Percentiles rank a stretch among this genome's conserved stretches.
These are phyloP conservation scores for Ustilago nuda DNA, from an alignment of 1,284 basidiomycete genomes.

Conservation along the genomic window DNA sequence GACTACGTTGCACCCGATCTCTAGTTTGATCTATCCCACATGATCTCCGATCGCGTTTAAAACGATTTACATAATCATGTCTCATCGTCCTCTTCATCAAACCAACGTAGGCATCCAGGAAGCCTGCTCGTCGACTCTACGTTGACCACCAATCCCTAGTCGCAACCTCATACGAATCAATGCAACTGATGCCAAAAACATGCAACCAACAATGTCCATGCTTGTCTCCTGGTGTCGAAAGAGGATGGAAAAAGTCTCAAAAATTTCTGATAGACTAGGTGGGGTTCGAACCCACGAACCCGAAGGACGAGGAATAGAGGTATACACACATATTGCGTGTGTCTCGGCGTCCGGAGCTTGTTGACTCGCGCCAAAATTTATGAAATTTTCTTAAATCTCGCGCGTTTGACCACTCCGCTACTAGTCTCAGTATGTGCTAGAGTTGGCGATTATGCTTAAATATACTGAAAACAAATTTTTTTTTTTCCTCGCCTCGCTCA, in stretches of 20 bases:
- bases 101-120: constrained; percentile 21
- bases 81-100: too few relatives aligned
- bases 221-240: background rate
- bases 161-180: background rate
- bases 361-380: background rate
- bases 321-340: constrained; percentile 7
- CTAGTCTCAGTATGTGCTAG: constrained; percentile 11
- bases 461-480: background rate
- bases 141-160: constrained; percentile 7
- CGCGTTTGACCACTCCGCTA: constrained; percentile 34
- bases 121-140: constrained; percentile 20
- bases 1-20: too few relatives aligned
- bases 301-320: constrained; percentile 25
- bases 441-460: background rate
- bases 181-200: background rate
- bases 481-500: background rate
- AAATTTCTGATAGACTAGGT: constrained; percentile 21
- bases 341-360: constrained; percentile 8
- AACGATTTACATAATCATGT: too few relatives aligned
- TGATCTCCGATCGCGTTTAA: too few relatives aligned
- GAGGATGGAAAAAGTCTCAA: background rate
- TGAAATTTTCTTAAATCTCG: constrained; percentile 23
- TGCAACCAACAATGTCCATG: too few relatives aligned
- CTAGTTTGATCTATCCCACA: too few relatives aligned
- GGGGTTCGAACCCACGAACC: constrained; percentile 37